Percentiles rank a stretch among this genome's conserved stretches.
Conservation (phyloP, 1,284 basidiomycete species). For the Cutaneotrichosporon spelunceum region DNA sequence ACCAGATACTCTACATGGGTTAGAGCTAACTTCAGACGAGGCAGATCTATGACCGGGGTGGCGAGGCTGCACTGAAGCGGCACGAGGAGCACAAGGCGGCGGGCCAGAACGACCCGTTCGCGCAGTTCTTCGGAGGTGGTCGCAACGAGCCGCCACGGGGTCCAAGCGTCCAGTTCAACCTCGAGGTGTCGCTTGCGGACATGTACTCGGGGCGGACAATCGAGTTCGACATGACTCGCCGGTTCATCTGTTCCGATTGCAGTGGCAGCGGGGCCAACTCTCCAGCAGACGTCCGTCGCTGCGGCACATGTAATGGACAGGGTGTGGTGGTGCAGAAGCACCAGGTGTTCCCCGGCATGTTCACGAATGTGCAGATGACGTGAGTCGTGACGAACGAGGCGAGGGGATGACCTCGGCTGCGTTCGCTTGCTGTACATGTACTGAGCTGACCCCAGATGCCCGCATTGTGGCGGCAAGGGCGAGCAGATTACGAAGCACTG, state of each 20-base stretch:
- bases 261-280: constrained; percentile 86
- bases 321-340: constrained; percentile 81
- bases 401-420: background rate
- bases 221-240: constrained; percentile 87
- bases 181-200: constrained; percentile 79
- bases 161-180: constrained; percentile 76
- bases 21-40: constrained; percentile 62
- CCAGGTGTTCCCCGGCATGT: constrained; percentile 94
- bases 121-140: constrained; percentile 76
- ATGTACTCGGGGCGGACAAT: constrained; percentile 80
- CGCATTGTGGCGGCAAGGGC: constrained; percentile 73
- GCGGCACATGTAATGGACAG: constrained; percentile 73
- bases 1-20: background rate
- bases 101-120: constrained; percentile 91
- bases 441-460: constrained; percentile 61
- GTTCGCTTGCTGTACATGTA: background rate
- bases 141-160: constrained; percentile 70
- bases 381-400: constrained; percentile 29
- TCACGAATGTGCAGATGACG: constrained; percentile 56
- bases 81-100: constrained; percentile 63
- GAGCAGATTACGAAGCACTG: constrained; percentile 70
- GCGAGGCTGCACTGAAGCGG: constrained; percentile 86
- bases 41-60: constrained; percentile 84
- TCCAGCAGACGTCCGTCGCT: constrained; percentile 76
- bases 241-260: constrained; percentile 87